These are phyloP conservation scores for Lachnellula willkommii DNA, from an alignment of 2,329 filamentous ascomycete genomes.

Conservation along the genomic window DNA sequence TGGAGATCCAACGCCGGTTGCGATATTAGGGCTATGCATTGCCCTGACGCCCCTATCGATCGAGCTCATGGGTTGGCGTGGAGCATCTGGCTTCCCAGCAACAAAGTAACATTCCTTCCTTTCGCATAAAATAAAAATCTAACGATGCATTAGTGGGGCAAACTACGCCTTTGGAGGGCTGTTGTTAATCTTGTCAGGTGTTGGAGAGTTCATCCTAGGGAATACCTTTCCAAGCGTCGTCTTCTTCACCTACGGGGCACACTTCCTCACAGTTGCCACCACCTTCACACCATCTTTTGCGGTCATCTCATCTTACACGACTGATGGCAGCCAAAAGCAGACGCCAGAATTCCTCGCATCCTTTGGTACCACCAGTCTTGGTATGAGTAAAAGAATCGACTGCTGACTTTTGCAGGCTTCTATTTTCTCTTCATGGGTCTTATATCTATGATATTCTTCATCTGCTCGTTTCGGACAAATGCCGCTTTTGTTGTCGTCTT, in stretches of 20 bases:
- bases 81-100: constrained; percentile 42
- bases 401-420: constrained; percentile 6
- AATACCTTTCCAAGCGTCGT: constrained; percentile 56
- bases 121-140: neutral
- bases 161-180: constrained; percentile 48
- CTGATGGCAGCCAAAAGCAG: constrained; percentile 18
- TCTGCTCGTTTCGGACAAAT: constrained; percentile 68
- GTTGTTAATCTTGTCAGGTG: constrained; percentile 43
- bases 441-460: constrained; percentile 36
- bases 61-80: constrained; percentile 48
- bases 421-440: constrained; percentile 26
- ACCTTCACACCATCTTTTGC: constrained; percentile 50
- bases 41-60: constrained; percentile 43
- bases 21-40: constrained; percentile 45
- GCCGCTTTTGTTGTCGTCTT: constrained; percentile 68
- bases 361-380: neutral
- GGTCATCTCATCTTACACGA: constrained; percentile 41
- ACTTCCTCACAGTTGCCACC: constrained; percentile 52
- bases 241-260: constrained; percentile 49
- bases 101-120: constrained; percentile 35
- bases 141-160: constrained; percentile 31
- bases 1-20: constrained; percentile 16
- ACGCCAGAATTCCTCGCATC: neutral
- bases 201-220: constrained; percentile 51
- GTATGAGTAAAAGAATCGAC: neutral